These are phyloP conservation scores for Rhizophora apiculata DNA, from an alignment of 345 rosid species.

Conservation along the genomic window DNA sequence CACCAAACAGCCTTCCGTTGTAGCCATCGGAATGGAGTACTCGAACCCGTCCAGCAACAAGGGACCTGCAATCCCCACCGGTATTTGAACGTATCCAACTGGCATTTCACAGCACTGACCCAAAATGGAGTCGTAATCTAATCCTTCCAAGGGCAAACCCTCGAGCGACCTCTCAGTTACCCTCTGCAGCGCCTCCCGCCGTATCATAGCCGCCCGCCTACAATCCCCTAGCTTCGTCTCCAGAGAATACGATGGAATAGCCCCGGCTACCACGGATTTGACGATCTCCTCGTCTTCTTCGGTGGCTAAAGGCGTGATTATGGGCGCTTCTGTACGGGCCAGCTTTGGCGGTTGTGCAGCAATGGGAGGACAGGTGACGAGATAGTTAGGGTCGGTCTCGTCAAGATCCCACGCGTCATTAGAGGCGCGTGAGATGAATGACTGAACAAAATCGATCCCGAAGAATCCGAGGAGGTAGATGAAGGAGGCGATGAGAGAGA, in stretches of 20 bases:
- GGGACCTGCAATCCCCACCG: constrained; percentile 93
- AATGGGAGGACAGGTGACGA: constrained; percentile 39
- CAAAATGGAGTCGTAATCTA: constrained; percentile 74
- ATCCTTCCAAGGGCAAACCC: constrained; percentile 79
- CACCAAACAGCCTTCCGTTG: constrained; percentile 92
- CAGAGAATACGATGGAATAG: constrained; percentile 60
- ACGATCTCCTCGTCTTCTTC: constrained; percentile 67
- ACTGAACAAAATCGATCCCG: constrained; percentile 87
- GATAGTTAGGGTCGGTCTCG: constrained; percentile 32
- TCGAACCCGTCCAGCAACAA: constrained; percentile 77
- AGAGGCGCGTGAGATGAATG: constrained; percentile 62
- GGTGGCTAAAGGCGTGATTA: constrained; percentile 37
- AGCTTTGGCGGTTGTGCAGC: constrained; percentile 21
- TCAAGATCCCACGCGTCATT: constrained; percentile 57
- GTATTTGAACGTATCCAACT: constrained; percentile 85
- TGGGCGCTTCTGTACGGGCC: constrained; percentile 27
- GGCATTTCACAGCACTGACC: constrained; percentile 99
- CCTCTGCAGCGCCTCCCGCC: constrained; percentile 83
- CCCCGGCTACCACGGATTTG: constrained; percentile 52
- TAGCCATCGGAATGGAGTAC: constrained; percentile 89
- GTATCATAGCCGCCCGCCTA: constrained; percentile 59
- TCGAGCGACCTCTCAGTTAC: constrained; percentile 60
- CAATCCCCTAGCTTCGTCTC: constrained; percentile 84
- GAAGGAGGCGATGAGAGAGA: constrained; percentile 73
- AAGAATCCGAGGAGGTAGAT: constrained; percentile 82